Percentiles rank a stretch among this genome's conserved stretches.
phyloP scores from a whole-genome alignment of 805 yeast genomes.

The Candida montana region DNA sequence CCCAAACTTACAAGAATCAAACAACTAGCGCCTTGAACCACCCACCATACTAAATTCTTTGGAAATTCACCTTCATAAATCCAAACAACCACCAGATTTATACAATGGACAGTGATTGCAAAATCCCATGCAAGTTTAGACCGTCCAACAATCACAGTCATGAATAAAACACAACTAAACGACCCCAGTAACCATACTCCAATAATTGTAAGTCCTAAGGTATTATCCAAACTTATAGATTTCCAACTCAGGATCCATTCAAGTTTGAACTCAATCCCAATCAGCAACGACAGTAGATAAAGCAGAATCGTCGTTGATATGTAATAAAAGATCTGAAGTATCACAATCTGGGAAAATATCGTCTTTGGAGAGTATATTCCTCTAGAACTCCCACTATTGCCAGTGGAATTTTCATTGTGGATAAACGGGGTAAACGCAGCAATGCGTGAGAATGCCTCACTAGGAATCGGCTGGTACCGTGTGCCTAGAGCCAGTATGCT shows the following conservation, averaged over 20 bases:
- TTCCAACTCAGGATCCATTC: conserved; percentile 82
- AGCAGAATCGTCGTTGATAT: conserved; percentile 63
- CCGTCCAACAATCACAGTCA: conserved; percentile 84
- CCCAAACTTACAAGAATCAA: conserved; percentile 71
- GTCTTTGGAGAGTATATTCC: conserved; percentile 43
- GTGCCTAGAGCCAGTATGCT: conserved; percentile 2
- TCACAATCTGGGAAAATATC: conserved; percentile 64
- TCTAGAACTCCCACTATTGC: not conserved
- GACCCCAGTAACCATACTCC: conserved; percentile 80
- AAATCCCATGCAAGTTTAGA: conserved; percentile 95
- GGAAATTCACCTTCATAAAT: conserved; percentile 65
- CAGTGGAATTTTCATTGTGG: not conserved
- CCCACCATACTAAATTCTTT: conserved; percentile 74
- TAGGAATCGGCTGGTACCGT: conserved; percentile 6
- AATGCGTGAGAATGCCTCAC: not conserved
- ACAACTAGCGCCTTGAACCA: conserved; percentile 64
- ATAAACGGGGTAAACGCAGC: conserved; percentile 3
- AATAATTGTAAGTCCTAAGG: conserved; percentile 72
- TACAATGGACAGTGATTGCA: conserved; percentile 85
- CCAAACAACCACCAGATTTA: conserved; percentile 70
- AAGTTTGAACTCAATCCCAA: conserved; percentile 64
- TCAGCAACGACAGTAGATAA: conserved; percentile 55
- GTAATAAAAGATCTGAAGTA: conserved; percentile 77
- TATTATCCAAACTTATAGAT: conserved; percentile 62
- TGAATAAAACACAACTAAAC: conserved; percentile 73